These are phyloP conservation scores for Penicillium sp. DNA, from an alignment of 2,329 filamentous ascomycete genomes.

Conservation along the genomic window DNA sequence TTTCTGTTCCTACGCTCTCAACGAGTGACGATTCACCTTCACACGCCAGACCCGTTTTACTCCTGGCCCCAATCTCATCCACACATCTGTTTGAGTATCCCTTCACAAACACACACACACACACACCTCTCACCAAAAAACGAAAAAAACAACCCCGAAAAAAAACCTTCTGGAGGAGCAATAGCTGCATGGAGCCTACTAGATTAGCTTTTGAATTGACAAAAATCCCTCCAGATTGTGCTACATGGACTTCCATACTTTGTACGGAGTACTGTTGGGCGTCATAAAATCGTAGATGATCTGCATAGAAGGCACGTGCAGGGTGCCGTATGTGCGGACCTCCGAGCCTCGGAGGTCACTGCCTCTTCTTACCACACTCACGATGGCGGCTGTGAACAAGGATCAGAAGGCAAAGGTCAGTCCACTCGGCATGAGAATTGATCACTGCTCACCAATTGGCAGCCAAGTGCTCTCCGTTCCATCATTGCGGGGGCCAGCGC, in stretches of 20 bases:
- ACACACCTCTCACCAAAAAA: constrained; percentile 1
- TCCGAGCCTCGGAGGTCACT: constrained; percentile 18
- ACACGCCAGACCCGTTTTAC: not conserved
- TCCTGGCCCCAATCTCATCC: not conserved
- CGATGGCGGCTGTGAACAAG: constrained; percentile 38
- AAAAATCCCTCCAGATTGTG: constrained; percentile 27
- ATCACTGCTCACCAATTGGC: constrained; percentile 38
- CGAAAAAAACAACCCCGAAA: constrained; percentile 17
- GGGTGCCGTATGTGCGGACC: constrained; percentile 18
- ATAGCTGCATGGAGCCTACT: constrained; percentile 16
- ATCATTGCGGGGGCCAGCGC: constrained; percentile 92
- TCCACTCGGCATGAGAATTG: not conserved
- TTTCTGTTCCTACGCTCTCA: not conserved
- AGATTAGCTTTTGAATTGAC: constrained; percentile 32
- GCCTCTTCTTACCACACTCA: constrained; percentile 6
- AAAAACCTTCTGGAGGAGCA: constrained; percentile 29
- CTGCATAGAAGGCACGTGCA: constrained; percentile 19
- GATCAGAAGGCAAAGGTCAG: constrained; percentile 42
- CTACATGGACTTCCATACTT: too few species aligned
- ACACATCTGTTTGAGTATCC: not conserved
- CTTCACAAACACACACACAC: not conserved
- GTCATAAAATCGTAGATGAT: not conserved
- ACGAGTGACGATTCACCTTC: constrained; percentile 9
- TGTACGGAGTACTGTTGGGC: too few species aligned
- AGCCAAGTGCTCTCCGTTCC: constrained; percentile 81